Base-by-base conservation (phyloP, 495 filamentous ascomycete species). In the Aspergillus mulundensis region DNA sequence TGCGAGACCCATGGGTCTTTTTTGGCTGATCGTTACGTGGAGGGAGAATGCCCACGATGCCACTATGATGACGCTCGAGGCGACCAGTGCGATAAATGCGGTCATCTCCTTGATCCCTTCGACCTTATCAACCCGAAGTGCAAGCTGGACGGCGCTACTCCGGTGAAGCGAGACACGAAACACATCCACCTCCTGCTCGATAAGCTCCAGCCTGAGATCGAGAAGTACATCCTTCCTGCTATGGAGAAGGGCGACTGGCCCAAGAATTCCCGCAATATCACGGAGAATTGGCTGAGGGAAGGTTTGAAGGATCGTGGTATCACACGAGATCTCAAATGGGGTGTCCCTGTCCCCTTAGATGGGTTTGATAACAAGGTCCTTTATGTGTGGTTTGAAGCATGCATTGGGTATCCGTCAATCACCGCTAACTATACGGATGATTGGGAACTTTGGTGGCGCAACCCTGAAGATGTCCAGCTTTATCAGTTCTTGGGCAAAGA, bases 401-500 rank as follows among this genome's bases (percentile, higher is more conserved):
- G 91, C 70, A 95, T 96, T 58, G 94, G 94, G 10, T 98, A 98
- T 66, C 84, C 89, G 5, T 96, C 91, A 0, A 98, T 98, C 60
- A 97, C 94, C 7, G 90, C 89, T 53, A 91, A 86, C 60, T 97
- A 94, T 69, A 97, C 91, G 5, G 78, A 88, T 23, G 67, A 95
- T 49, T 98, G 94, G 94, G 85, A 96, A 75, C 76, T 86, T 53
- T 98, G 94, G 94, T 98, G 94, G 94, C 84, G 86, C 60, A 86
- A 95, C 69, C 89, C 90, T 7, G 84, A 93, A 20, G 77, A 95
- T 38, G 93, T 97, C 32, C 82, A 87, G 65, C 83, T 98, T 5
- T 97, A 94, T 70, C 94, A 98, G 70, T 97, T 97, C 80, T 87
- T 97, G 84, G 93, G 93, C 70, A 97, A 97, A 72, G 93, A 97